Percentiles rank a stretch among this genome's conserved stretches.
These are phyloP conservation scores for Naganishia kalamii DNA, from an alignment of 768 basidiomycete genomes.

Conservation along the genomic window DNA sequence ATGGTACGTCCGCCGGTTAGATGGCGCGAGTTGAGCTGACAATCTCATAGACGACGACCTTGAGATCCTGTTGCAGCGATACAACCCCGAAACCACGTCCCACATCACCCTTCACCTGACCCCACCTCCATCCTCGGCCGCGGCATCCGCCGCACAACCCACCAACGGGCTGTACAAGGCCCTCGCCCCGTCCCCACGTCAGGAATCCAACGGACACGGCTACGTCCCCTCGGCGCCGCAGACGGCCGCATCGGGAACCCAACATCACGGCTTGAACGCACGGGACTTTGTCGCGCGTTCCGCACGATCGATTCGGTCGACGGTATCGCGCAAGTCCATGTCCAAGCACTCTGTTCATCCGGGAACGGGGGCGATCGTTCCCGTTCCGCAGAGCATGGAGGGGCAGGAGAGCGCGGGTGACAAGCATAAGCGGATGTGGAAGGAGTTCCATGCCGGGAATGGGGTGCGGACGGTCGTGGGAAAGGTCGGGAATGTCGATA, in stretches of 20 bases:
- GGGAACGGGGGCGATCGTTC: slow-evolving; percentile 3
- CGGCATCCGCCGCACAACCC: slow-evolving; percentile 53
- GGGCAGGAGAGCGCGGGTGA: slow-evolving; percentile 24
- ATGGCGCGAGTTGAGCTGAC: neutral
- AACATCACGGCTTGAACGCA: neutral
- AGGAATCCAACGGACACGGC: neutral
- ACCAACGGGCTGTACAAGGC: slow-evolving; percentile 54
- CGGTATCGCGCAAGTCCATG: slow-evolving; percentile 15
- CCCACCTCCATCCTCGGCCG: slow-evolving; percentile 27
- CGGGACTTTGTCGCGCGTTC: slow-evolving; percentile 11
- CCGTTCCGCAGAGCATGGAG: slow-evolving; percentile 28
- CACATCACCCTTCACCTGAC: slow-evolving; percentile 45
- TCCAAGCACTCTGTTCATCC: slow-evolving; percentile 17
- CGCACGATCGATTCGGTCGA: slow-evolving; percentile 34
- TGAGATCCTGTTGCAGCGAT: slow-evolving; percentile 74
- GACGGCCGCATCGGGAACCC: neutral
- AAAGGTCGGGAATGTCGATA: slow-evolving; percentile 78
- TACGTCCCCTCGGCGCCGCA: slow-evolving; percentile 34
- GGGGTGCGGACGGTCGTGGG: slow-evolving; percentile 90
- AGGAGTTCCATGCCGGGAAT: slow-evolving; percentile 80
- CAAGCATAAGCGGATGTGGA: slow-evolving; percentile 67
- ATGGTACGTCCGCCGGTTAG: slow-evolving; percentile 55
- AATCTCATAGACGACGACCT: slow-evolving; percentile 69
- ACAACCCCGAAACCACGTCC: slow-evolving; percentile 41
- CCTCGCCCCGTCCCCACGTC: slow-evolving; percentile 42